Evolutionary conservation across 2,329 filamentous ascomycete species (phyloP).

Genomic region (Pyricularia sp.): DNA sequence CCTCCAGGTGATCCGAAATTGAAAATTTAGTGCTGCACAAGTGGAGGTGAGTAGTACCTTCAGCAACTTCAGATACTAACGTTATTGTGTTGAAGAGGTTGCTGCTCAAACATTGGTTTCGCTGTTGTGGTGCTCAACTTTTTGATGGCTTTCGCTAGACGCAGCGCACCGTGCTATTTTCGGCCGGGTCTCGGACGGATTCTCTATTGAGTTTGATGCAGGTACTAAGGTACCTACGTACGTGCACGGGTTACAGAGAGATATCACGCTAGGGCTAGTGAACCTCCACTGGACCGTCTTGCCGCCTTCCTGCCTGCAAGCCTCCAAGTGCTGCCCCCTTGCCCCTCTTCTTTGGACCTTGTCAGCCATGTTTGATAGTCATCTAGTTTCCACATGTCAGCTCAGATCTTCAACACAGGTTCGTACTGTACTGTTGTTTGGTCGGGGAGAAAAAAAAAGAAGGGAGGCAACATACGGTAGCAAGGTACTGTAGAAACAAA

Average conservation of each 20-base stretch:
- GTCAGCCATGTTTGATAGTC: not conserved
- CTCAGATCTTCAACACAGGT: not conserved
- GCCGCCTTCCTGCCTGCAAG: not conserved
- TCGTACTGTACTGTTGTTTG: too few relatives aligned
- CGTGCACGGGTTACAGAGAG: not conserved
- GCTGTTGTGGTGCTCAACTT: not conserved
- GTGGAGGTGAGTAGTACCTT: not conserved
- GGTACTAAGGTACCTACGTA: too few relatives aligned
- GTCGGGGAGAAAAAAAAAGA: too few relatives aligned
- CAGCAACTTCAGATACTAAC: too few relatives aligned
- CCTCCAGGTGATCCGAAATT: not conserved
- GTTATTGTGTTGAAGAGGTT: too few relatives aligned
- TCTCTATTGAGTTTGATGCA: not conserved
- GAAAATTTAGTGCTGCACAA: not conserved
- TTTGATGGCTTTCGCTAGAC: not conserved
- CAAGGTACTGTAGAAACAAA: not conserved
- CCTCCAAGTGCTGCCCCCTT: not conserved
- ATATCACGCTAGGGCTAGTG: not conserved
- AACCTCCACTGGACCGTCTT: not conserved
- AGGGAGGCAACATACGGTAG: not conserved
- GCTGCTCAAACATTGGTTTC: not conserved
- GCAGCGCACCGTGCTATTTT: not conserved
- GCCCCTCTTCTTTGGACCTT: not conserved
- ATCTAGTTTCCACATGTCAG: not conserved
- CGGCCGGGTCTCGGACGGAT: not conserved